A percentile compares a stretch with the other conserved stretches of the same genome.
Evolutionary conservation across 176 grass and related monocot genomes (phyloP).

Genomic region (Carex pumila): DNA sequence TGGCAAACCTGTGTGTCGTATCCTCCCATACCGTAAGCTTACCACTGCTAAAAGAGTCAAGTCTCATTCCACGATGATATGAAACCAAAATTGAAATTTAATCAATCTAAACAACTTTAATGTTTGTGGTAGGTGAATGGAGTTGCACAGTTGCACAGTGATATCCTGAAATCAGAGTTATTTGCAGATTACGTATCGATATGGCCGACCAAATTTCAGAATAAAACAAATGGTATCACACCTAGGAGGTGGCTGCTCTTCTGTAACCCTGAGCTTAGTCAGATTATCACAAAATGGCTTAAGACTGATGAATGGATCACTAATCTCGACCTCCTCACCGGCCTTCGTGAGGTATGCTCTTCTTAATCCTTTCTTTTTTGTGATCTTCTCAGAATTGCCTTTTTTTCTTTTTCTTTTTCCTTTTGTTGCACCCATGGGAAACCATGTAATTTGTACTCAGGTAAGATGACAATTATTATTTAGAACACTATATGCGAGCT

Average conservation of each 20-base stretch:
- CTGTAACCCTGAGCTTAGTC: conserved; percentile 48
- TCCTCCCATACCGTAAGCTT: conserved; percentile 41
- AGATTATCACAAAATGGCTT: conserved; percentile 51
- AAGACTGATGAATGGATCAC: conserved; percentile 55
- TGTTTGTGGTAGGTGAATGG: conserved; percentile 54
- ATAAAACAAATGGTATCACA: conserved; percentile 60
- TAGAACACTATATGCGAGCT: not conserved
- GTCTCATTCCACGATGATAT: conserved; percentile 17
- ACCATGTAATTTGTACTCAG: not conserved
- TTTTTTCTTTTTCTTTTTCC: not conserved
- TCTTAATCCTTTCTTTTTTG: not conserved
- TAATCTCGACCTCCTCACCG: conserved; percentile 49
- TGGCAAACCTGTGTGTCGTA: conserved; percentile 51
- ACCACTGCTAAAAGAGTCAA: conserved; percentile 7
- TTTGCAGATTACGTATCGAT: conserved; percentile 42
- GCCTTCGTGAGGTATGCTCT: conserved; percentile 39
- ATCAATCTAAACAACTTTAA: conserved; percentile 24
- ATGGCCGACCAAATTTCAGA: conserved; percentile 56
- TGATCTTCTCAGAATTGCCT: not conserved
- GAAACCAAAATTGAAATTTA: not conserved
- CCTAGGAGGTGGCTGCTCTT: conserved; percentile 42
- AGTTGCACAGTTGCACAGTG: conserved; percentile 50
- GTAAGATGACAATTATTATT: not conserved
- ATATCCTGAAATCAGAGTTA: conserved; percentile 46
- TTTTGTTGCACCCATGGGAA: not conserved